These are phyloP conservation scores for Phytophthora sp. DNA, from an alignment of 352 stramenopile genomes.

Conservation along the genomic window DNA sequence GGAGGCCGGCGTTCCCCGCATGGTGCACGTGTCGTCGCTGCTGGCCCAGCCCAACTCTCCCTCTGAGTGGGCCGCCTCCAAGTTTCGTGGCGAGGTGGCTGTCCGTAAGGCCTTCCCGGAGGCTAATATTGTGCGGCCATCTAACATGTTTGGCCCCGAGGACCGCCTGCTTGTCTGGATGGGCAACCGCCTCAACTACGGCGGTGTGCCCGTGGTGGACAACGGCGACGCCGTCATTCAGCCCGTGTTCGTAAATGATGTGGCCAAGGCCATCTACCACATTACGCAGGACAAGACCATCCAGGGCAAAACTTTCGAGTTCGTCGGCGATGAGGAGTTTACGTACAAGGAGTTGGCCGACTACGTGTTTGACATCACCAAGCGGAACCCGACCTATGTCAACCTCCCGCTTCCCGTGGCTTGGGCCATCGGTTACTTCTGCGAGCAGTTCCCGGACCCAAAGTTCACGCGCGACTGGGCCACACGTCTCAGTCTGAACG, in stretches of 20 bases:
- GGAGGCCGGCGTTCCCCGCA: conserved; percentile 73
- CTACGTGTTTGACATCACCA: conserved; percentile 95
- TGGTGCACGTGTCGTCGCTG: conserved; percentile 87
- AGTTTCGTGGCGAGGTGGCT: conserved; percentile 86
- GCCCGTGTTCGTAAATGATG: conserved; percentile 91
- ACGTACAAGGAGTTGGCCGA: conserved; percentile 96
- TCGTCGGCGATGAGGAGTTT: conserved; percentile 97
- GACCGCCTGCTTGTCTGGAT: conserved; percentile 96
- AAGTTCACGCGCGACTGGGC: conserved; percentile 85
- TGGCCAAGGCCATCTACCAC: conserved; percentile 82
- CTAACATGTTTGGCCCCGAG: conserved; percentile 95
- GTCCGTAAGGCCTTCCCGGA: conserved; percentile 94
- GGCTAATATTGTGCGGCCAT: conserved; percentile 95
- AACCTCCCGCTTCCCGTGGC: conserved; percentile 84
- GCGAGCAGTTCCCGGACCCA: conserved; percentile 84
- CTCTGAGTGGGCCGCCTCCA: conserved; percentile 82
- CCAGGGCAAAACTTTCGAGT: conserved; percentile 94
- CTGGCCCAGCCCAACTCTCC: conserved; percentile 85
- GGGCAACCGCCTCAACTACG: conserved; percentile 72
- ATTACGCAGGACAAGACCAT: conserved; percentile 84
- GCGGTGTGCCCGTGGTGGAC: conserved; percentile 92
- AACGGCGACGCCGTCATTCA: conserved; percentile 93
- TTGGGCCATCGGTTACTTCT: conserved; percentile 79
- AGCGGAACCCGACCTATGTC: conserved; percentile 73
- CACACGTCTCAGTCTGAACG: conserved; percentile 76